Evolutionary conservation across 2,329 filamentous ascomycete genomes (phyloP).

Genomic region (Fusarium xylarioides): DNA sequence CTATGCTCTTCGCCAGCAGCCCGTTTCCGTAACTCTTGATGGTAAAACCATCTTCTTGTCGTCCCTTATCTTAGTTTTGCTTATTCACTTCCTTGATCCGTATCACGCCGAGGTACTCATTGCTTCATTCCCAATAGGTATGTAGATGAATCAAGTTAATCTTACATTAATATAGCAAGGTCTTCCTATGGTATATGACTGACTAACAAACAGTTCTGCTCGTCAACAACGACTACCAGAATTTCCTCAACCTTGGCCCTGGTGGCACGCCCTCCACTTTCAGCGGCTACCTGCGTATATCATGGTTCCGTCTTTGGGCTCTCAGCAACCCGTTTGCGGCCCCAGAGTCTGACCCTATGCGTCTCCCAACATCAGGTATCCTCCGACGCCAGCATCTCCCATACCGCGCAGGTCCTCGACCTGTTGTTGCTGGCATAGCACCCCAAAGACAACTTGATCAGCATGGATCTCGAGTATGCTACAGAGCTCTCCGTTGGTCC

Average conservation of each 20-base stretch:
- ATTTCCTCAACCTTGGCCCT: slow-evolving; percentile 80
- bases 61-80: slow-evolving; percentile 57
- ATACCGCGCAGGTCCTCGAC: slow-evolving; percentile 69
- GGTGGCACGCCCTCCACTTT: slow-evolving; percentile 82
- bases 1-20: slow-evolving; percentile 52
- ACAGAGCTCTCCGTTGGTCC: slow-evolving; percentile 61
- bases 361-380: slow-evolving; percentile 66
- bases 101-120: slow-evolving; percentile 60
- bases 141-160: too few relatives aligned
- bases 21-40: slow-evolving; percentile 63
- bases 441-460: slow-evolving; percentile 84
- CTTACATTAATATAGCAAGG: too few relatives aligned
- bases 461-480: slow-evolving; percentile 62
- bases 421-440: slow-evolving; percentile 77
- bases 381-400: slow-evolving; percentile 64
- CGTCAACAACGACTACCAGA: slow-evolving; percentile 76
- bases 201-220: slow-evolving; percentile 48
- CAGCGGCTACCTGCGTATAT: slow-evolving; percentile 76
- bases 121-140: slow-evolving; percentile 54
- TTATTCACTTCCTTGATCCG: slow-evolving; percentile 61
- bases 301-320: slow-evolving; percentile 75
- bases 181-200: too few relatives aligned
- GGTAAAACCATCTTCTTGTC: slow-evolving; percentile 58
- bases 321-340: slow-evolving; percentile 75
- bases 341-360: slow-evolving; percentile 59